Evolutionary conservation across 1,284 basidiomycete species (phyloP).

Genomic region (Apiotrichum siamense): DNA sequence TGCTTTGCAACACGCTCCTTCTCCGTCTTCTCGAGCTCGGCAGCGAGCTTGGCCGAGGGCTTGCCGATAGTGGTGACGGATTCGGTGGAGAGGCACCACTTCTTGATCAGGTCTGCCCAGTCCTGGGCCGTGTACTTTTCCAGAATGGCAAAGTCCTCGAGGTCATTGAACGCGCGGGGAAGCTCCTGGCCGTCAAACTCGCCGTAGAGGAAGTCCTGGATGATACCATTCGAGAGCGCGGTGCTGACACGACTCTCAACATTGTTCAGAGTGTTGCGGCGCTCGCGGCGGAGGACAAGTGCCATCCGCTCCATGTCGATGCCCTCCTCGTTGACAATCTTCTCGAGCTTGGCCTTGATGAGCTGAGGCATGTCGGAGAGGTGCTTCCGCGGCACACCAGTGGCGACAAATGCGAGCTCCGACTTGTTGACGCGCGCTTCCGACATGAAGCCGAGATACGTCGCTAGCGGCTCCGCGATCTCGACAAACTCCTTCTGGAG

Average conservation of each 20-base stretch:
- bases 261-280: slow-evolving; percentile 58
- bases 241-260: slow-evolving; percentile 41
- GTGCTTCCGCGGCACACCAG: slow-evolving; percentile 75
- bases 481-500: slow-evolving; percentile 92
- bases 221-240: slow-evolving; percentile 54
- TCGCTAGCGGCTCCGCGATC: slow-evolving; percentile 79
- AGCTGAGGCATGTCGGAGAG: slow-evolving; percentile 66
- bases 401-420: slow-evolving; percentile 70
- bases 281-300: slow-evolving; percentile 80
- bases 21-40: slow-evolving; percentile 74
- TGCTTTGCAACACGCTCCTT: slow-evolving; percentile 70
- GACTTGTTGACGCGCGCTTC: slow-evolving; percentile 68
- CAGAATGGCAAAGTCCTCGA: slow-evolving; percentile 63
- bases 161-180: slow-evolving; percentile 67
- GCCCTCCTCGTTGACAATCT: slow-evolving; percentile 63
- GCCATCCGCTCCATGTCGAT: slow-evolving; percentile 89
- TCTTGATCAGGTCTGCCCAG: slow-evolving; percentile 74
- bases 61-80: slow-evolving; percentile 73
- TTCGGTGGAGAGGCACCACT: slow-evolving; percentile 62
- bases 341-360: slow-evolving; percentile 64
- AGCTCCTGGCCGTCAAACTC: slow-evolving; percentile 76
- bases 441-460: slow-evolving; percentile 78
- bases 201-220: slow-evolving; percentile 85
- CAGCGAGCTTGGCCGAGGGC: slow-evolving; percentile 79
- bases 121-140: slow-evolving; percentile 66